phyloP scores from a whole-genome alignment of 139 green algal species.

The Haematococcus lacustris region DNA sequence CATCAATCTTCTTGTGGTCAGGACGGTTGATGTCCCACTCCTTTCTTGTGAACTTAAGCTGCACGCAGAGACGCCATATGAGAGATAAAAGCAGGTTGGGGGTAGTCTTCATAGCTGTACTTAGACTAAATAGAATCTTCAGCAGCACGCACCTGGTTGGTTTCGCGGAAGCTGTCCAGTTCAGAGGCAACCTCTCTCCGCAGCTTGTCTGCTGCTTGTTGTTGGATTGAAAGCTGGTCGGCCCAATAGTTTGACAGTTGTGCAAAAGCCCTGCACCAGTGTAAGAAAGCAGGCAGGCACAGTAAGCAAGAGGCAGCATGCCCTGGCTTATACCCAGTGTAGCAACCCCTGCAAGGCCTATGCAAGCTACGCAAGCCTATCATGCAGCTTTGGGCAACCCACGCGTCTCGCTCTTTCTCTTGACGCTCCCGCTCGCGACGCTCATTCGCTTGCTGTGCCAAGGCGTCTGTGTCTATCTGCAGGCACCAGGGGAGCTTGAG shows the following conservation, averaged over 20 bases:
- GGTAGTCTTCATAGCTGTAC: too few relatives aligned
- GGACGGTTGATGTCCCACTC: slow-evolving; percentile 73
- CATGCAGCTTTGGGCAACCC: slow-evolving; percentile 9
- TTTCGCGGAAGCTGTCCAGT: slow-evolving; percentile 30
- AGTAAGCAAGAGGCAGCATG: background rate
- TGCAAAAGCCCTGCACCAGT: slow-evolving; percentile 36
- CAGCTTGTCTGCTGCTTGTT: slow-evolving; percentile 37
- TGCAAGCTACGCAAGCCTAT: too few relatives aligned
- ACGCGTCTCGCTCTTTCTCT: slow-evolving; percentile 45
- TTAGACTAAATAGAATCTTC: too few relatives aligned
- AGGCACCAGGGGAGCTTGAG: background rate
- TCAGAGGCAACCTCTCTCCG: slow-evolving; percentile 22
- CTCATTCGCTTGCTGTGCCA: slow-evolving; percentile 44
- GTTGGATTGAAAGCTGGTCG: slow-evolving; percentile 33
- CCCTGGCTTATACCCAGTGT: background rate
- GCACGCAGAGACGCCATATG: slow-evolving; percentile 9
- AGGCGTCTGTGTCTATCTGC: slow-evolving; percentile 47
- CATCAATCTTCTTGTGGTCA: slow-evolving; percentile 44
- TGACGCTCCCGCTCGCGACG: slow-evolving; percentile 16
- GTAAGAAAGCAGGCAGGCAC: background rate
- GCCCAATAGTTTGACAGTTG: slow-evolving; percentile 41
- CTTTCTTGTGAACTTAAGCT: slow-evolving; percentile 47
- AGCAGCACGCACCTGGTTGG: slow-evolving; percentile 33
- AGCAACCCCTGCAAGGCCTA: background rate
- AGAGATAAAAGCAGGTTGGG: too few relatives aligned